Percentiles rank a stretch among this genome's conserved stretches.
phyloP scores from a whole-genome alignment of 2,329 filamentous ascomycete species.

The Aureobasidium sp. region DNA sequence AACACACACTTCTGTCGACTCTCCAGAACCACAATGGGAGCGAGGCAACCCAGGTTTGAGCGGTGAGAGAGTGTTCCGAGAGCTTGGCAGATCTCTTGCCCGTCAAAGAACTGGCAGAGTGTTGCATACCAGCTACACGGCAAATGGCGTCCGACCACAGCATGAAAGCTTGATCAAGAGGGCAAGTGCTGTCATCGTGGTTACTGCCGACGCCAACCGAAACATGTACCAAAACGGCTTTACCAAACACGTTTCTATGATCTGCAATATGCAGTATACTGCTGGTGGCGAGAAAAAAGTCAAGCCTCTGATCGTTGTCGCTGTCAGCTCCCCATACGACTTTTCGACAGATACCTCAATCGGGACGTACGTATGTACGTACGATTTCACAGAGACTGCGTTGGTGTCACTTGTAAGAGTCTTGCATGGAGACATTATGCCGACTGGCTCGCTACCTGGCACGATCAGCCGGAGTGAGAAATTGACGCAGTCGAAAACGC shows the following conservation, averaged over 20 bases:
- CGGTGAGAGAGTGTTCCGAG: constrained; percentile 85
- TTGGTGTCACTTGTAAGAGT: constrained; percentile 77
- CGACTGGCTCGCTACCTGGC: constrained; percentile 53
- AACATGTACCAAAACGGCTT: constrained; percentile 93
- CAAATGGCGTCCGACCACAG: constrained; percentile 83
- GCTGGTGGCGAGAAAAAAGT: constrained; percentile 64
- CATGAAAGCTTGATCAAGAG: constrained; percentile 89
- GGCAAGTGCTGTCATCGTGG: constrained; percentile 78
- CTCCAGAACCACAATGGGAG: constrained; percentile 52
- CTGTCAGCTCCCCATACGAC: constrained; percentile 92
- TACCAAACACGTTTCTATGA: constrained; percentile 92
- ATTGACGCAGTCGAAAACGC: constrained; percentile 78
- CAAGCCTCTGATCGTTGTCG: constrained; percentile 83
- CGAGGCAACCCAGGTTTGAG: constrained; percentile 67
- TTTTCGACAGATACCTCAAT: constrained; percentile 90
- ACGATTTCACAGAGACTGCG: constrained; percentile 91
- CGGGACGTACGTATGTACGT: constrained; percentile 89
- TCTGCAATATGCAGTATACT: constrained; percentile 73
- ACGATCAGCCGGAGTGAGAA: constrained; percentile 84
- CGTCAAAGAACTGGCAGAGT: constrained; percentile 79
- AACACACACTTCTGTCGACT: constrained; percentile 52
- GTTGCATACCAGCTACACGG: constrained; percentile 89
- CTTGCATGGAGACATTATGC: constrained; percentile 66
- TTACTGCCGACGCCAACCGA: constrained; percentile 88
- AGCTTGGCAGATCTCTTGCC: constrained; percentile 81